phyloP scores from a whole-genome alignment of 2,329 filamentous ascomycete genomes.

The Penicillium janthinellum region DNA sequence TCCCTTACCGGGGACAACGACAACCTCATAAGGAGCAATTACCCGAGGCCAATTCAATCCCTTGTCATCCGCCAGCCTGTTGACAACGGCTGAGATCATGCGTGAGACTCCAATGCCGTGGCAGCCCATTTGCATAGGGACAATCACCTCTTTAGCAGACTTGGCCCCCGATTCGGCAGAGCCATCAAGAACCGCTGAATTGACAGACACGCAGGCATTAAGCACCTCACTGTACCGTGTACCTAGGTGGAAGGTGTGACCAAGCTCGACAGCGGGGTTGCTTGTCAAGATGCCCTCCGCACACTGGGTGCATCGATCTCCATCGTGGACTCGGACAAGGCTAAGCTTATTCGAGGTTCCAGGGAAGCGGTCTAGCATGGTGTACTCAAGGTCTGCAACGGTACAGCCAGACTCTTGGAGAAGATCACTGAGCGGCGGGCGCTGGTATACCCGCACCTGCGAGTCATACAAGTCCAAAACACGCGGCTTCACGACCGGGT shows the following conservation, averaged over 20 bases:
- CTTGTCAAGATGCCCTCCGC: conserved; percentile 62
- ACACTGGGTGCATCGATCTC: conserved; percentile 75
- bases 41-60: conserved; percentile 86
- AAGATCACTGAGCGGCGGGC: conserved; percentile 42
- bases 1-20: conserved; percentile 61
- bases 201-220: conserved; percentile 60
- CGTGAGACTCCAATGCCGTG: conserved; percentile 93
- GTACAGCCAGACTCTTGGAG: conserved; percentile 32
- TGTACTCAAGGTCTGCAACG: conserved; percentile 37
- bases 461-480: conserved; percentile 46
- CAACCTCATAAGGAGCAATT: conserved; percentile 81
- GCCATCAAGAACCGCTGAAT: conserved; percentile 27
- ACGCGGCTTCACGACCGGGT: conserved; percentile 29
- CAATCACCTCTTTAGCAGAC: conserved; percentile 37
- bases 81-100: conserved; percentile 82
- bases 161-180: conserved; percentile 21
- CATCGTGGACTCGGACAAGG: conserved; percentile 65
- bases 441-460: conserved; percentile 42
- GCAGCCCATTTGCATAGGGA: conserved; percentile 87
- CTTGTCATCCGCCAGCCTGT: conserved; percentile 68
- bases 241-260: conserved; percentile 92
- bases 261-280: conserved; percentile 80
- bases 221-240: conserved; percentile 82
- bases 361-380: conserved; percentile 41
- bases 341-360: conserved; percentile 55